Base-by-base conservation (phyloP, 2,329 filamentous ascomycete species). In the Trichoderma hamatum region DNA sequence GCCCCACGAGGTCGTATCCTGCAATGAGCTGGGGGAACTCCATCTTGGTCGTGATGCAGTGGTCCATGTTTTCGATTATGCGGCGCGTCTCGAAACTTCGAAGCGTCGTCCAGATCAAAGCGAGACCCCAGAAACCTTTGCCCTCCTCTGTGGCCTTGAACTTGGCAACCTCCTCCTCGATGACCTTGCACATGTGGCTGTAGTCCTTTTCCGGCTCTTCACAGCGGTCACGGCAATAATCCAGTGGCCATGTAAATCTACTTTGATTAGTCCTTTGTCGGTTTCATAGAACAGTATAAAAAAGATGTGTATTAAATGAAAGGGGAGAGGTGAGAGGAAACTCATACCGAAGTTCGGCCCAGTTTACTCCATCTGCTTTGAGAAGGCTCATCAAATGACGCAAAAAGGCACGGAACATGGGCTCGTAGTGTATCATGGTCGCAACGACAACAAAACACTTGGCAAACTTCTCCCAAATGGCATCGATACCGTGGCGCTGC, bases 1-100 rank as follows among this genome's bases (percentile, higher is more conserved):
- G 92, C 0, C 93, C 94, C 5, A 97, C 94, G 11, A 97, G 82
- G 79, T 98, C 95, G 79, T 93, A 97, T 13, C 95, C 95, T 30
- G 91, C 89, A 73, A 97, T 88, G 9, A 96, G 84, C 61, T 94
- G 84, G 0, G 95, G 93, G 77, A 91, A 94, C 36, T 87, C 85
- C 67, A 91, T 82, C 80, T 97, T 97, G 74, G 92, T 90, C 5
- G 87, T 85, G 73, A 98, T 93, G 79, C 94, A 97, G 72, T 92
- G 83, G 76, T 95, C 92, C 94, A 97, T 97, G 78, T 88, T 89
- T 72, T 94, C 86, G 24, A 94, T 83, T 58, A 97, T 88, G 16
- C 83, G 79, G 59, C 89, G 88, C 19, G 90, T 90, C 30, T 87
- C 84, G 64, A 88, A 84, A 32, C 81, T 82, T 51, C 94, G 89